Evolutionary conservation across 495 filamentous ascomycete species (phyloP), one percentile per base, ranked within the genome.

Genomic region (Bryoglossum gracile): DNA sequence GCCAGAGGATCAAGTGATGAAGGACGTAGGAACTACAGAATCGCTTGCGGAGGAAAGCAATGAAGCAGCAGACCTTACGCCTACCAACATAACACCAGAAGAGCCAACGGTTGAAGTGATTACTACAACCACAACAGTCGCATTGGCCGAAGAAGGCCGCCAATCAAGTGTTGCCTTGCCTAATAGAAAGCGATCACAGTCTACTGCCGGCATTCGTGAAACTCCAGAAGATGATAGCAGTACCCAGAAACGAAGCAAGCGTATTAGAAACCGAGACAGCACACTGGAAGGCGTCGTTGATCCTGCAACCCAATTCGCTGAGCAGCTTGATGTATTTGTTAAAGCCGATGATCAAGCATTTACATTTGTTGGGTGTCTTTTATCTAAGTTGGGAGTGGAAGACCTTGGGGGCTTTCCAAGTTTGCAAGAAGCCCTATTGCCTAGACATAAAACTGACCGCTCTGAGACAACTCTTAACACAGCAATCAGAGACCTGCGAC

Each of bases 261-360:
- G 90, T 39, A 87, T 86, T 22, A 77, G 87, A 51, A 82, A 86
- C 22, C 76, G 88, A 28, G 88, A 90, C 41, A 85, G 81, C 4
- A 79, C 80, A 49, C 64, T 65, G 1, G 87, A 86, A 4, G 86
- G 87, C 18, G 75, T 74, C 35, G 73, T 83, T 52, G 84, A 90
- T 49, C 76, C 79, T 25, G 72, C 74, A n/a, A 83, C 79, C 9
- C 80, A 86, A 48, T 79, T 81, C 46, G 82, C 84, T 43, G 81
- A 83, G 41, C 80, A 86, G 45, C 65, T 94, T 3, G 77, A 84
- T 54, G 68, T 73, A 0, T 83, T 79, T 42, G 70, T 80, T 37
- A 74, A 81, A 48, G 83, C 83, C 4, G 89, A 95, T 61, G 75
- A 86, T 44, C 80, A 79, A 62, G 72, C 91, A 41, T 92, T 92